Evolutionary conservation across 176 grass and related monocot species (phyloP), one percentile per base, ranked within the genome.

Genomic region (Coix lacrymajobi): DNA sequence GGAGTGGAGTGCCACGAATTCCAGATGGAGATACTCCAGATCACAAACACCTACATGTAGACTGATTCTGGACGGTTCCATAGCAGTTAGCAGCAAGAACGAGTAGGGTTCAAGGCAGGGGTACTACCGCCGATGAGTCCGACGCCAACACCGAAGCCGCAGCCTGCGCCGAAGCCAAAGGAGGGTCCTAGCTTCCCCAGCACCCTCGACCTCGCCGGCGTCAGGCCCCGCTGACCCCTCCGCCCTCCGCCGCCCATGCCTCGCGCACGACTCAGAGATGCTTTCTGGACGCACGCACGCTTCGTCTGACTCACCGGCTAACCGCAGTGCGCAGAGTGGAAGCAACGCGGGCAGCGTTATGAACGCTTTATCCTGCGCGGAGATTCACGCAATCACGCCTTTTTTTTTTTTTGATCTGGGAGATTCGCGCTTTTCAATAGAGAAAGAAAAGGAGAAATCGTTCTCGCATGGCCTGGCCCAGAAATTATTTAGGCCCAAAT

Each of bases 121-220:
- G 22, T 3, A 58, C 28, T 24, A 93, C 91, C 91, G 81, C 91
- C 91, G 71, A 93, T 26, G 22, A 93, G 72, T 20, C 91, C 91
- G 56, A 88, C 15, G 65, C 91, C 91, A 40, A 87, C 72, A 44
- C 91, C 84, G 46, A 84, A 64, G 24, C 91, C 91, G 29, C 91
- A 93, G 49, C 91, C 91, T 29, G 79, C 71, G 76, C 91, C 91
- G 39, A 69, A 73, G 12, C 87, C 91, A 44, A 93, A 60, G 32
- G 54, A 81, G 63, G 85, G 87, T 7, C 91, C 91, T 17, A 93
- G 36, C 54, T 86, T 91, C 25, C 92, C 89, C 58, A 87, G 43
- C 12, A 79, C 89, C 28, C 62, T 89, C 16, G 76, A 78, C 58
- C 88, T 94, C 40, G 86, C n/a, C 51, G 48, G 78, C 31, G 87